phyloP scores from a whole-genome alignment of 108 stramenopile genomes.

The Pseudonitzschia multiseries region DNA sequence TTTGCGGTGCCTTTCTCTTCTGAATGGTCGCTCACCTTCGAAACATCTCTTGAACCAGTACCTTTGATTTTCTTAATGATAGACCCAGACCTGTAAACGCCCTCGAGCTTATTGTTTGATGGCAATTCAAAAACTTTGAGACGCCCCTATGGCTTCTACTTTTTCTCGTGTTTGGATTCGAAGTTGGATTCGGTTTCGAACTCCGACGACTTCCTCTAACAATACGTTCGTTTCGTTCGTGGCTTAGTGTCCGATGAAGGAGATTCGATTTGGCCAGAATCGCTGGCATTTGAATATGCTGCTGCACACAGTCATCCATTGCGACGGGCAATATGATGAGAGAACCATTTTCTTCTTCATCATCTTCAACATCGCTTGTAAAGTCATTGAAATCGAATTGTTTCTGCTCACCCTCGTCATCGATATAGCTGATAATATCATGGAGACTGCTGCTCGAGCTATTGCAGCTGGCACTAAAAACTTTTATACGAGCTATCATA shows the following conservation, averaged over 20 bases:
- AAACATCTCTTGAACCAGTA: too few relatives aligned
- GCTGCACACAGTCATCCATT: background rate
- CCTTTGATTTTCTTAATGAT: background rate
- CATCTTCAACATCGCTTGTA: slow-evolving; percentile 1
- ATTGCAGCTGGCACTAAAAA: background rate
- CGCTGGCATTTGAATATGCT: background rate
- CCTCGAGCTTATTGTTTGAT: background rate
- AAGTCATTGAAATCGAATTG: background rate
- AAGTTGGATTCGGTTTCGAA: too few relatives aligned
- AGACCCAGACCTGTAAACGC: background rate
- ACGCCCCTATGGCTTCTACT: background rate
- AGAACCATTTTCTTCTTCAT: background rate
- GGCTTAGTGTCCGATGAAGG: background rate
- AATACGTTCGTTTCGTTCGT: background rate
- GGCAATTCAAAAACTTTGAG: background rate
- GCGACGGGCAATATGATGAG: background rate
- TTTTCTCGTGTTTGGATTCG: background rate
- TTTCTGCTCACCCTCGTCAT: background rate
- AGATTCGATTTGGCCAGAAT: background rate
- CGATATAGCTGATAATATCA: background rate
- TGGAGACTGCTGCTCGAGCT: background rate
- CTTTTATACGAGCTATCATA: background rate
- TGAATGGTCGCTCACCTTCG: background rate
- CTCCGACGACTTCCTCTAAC: background rate
- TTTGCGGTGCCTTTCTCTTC: background rate